phyloP scores from a whole-genome alignment of 139 green algal species.

The Coelastrella sp. region DNA sequence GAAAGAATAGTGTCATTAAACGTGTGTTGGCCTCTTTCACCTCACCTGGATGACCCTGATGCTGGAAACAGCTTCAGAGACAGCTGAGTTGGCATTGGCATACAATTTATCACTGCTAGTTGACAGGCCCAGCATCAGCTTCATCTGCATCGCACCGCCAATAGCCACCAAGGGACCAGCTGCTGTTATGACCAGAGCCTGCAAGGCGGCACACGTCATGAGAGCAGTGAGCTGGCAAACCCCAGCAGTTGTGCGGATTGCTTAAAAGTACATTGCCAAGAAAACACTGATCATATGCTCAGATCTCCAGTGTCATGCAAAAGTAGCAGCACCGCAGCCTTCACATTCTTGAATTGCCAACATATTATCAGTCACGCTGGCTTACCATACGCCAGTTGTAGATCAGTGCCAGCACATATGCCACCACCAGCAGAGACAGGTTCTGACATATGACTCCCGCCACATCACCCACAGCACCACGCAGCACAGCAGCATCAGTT shows the following conservation, averaged over 20 bases:
- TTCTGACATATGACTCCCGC: slow-evolving; percentile 55
- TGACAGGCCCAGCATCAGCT: slow-evolving; percentile 65
- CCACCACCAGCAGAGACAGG: slow-evolving; percentile 32
- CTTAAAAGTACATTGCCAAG: too few species aligned
- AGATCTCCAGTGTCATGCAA: too few species aligned
- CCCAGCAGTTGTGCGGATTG: too few species aligned
- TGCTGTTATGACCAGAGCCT: slow-evolving; percentile 34
- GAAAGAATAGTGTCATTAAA: too few species aligned
- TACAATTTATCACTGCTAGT: slow-evolving; percentile 65
- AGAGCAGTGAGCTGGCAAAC: too few species aligned
- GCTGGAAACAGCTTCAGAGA: slow-evolving; percentile 75
- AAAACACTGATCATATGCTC: too few species aligned
- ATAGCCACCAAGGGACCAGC: slow-evolving; percentile 39
- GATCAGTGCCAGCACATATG: slow-evolving; percentile 68
- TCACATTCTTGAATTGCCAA: neutral
- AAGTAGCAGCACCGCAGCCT: too few species aligned
- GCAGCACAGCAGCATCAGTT: slow-evolving; percentile 70
- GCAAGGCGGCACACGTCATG: too few species aligned
- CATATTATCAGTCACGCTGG: neutral
- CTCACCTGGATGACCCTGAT: slow-evolving; percentile 77
- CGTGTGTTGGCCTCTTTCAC: too few species aligned
- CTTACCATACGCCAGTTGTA: slow-evolving; percentile 81
- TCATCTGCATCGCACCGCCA: slow-evolving; percentile 51
- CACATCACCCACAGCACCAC: slow-evolving; percentile 72
- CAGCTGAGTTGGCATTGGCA: slow-evolving; percentile 75